phyloP scores from a whole-genome alignment of 2,329 filamentous ascomycete species.

The Neofusicoccum laricinum region DNA sequence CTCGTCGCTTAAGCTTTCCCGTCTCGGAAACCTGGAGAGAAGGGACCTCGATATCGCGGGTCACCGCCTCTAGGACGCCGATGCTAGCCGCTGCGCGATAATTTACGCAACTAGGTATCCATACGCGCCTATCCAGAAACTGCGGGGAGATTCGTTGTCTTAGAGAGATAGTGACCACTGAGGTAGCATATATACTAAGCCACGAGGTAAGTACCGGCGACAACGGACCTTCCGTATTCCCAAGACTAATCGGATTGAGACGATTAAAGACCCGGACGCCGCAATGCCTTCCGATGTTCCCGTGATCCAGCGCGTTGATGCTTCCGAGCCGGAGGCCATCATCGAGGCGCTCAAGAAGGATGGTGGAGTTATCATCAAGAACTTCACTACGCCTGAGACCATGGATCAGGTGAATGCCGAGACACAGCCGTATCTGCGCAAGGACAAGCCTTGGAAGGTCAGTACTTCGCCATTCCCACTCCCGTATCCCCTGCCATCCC shows the following conservation, averaged over 20 bases:
- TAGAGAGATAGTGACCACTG: no score
- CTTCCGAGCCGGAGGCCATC: neutral
- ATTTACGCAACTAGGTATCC: no score
- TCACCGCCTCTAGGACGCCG: neutral
- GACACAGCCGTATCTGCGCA: conserved; percentile 29
- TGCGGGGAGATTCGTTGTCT: no score
- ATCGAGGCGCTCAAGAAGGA: conserved; percentile 25
- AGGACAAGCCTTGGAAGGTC: conserved; percentile 25
- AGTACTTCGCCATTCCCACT: neutral
- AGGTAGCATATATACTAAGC: no score
- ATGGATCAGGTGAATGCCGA: conserved; percentile 37
- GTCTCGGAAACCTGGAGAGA: neutral
- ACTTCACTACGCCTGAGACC: conserved; percentile 32
- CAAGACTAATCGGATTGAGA: no score
- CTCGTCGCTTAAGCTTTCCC: neutral
- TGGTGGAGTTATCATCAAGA: conserved; percentile 39
- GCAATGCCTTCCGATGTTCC: conserved; percentile 8
- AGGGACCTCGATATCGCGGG: neutral
- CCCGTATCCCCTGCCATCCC: no score
- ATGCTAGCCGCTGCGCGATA: neutral
- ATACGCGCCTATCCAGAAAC: no score
- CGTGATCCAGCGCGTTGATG: neutral
- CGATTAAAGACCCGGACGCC: no score
- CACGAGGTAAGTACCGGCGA: no score
- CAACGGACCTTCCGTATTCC: no score